Conservation (phyloP, 2,329 filamentous ascomycete species). For the Bipolaris sorokiniana region DNA sequence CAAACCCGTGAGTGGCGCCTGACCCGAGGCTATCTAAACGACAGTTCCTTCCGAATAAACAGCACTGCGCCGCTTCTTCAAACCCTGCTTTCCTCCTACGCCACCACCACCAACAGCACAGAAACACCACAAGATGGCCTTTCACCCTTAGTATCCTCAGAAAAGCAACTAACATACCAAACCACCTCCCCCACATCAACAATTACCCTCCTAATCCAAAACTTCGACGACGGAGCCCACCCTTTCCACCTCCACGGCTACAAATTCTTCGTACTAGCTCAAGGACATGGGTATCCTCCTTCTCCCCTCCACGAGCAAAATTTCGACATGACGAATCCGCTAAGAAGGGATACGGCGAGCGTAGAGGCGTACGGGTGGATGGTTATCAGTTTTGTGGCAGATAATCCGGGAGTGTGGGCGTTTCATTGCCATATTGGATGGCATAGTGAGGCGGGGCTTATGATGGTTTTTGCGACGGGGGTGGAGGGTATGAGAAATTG, state of each 20-base stretch:
- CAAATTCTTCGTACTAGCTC: conserved; percentile 10
- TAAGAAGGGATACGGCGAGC: conserved; percentile 72
- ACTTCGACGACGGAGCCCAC: conserved; percentile 37
- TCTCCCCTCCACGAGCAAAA: conserved; percentile 51
- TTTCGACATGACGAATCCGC: conserved; percentile 46
- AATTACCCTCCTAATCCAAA: conserved; percentile 45
- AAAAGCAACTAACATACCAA: conserved; percentile 41
- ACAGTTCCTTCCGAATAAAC: conserved; percentile 60
- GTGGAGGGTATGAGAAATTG: conserved; percentile 54
- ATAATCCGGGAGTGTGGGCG: conserved; percentile 67
- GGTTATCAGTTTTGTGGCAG: conserved; percentile 64
- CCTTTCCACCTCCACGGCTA: conserved; percentile 55
- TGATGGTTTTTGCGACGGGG: conserved; percentile 64
- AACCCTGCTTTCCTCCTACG: conserved; percentile 59
- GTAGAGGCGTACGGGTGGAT: conserved; percentile 70
- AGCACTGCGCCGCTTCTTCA: conserved; percentile 58
- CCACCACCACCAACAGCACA: background rate
- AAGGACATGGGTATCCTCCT: conserved; percentile 48
- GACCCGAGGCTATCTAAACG: conserved; percentile 65
- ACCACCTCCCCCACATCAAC: conserved; percentile 39
- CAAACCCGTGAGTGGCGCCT: conserved; percentile 66
- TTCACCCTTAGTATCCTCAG: conserved; percentile 14
- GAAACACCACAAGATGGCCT: too few species aligned
- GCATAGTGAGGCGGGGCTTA: conserved; percentile 41
- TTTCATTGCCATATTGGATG: conserved; percentile 82